Evolutionary conservation across 148 eudicot species (phyloP), one percentile per base, ranked within the genome.

Genomic region (Rhododendron kiyosumense): DNA sequence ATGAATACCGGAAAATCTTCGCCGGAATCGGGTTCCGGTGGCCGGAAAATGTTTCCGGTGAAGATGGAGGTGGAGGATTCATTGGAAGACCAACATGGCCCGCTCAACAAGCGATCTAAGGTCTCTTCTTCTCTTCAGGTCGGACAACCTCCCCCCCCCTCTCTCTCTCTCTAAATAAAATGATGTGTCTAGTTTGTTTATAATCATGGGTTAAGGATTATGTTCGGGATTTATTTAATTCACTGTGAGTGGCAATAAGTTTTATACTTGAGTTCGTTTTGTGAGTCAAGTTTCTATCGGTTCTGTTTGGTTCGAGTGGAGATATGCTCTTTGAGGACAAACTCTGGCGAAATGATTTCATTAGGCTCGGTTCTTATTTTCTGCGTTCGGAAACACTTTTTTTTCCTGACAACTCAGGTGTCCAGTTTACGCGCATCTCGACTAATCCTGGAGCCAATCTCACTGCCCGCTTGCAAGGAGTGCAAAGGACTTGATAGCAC

Each of bases 61-160:
- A 93, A 92, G 88, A 41, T 81, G 12, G 95, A 93, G 71, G 43
- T 81, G 3, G 87, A 88, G 28, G 94, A 92, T 76, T 57, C 87
- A 17, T 52, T 67, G 26, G 92, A 88, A 8, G 91, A 90, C 26
- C 86, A 74, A 20, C 78, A 78, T 30, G 88, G 76, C 32, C 74
- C 87, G 67, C 46, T 90, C 48, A 83, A 88, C 81, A 96, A 96
- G 88, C 92, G 96, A n/a, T 91, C 90, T 71, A 94, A 92, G 88
- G 85, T 90, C 38, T 85, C 84, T 78, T 85, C 82, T 10, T 85
- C 91, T 32, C 61, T 74, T 32, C 63, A 81, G 93, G 93, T 91
- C 59, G 34, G 81, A n/a, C 82, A 49, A 41, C 78, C n/a, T 32
- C 63, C 41, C 78, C 45, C 12, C 24, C 41, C 79, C 51, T 67